Conservation (phyloP, 495 filamentous ascomycete species). For the Articulospora tetracladia region DNA sequence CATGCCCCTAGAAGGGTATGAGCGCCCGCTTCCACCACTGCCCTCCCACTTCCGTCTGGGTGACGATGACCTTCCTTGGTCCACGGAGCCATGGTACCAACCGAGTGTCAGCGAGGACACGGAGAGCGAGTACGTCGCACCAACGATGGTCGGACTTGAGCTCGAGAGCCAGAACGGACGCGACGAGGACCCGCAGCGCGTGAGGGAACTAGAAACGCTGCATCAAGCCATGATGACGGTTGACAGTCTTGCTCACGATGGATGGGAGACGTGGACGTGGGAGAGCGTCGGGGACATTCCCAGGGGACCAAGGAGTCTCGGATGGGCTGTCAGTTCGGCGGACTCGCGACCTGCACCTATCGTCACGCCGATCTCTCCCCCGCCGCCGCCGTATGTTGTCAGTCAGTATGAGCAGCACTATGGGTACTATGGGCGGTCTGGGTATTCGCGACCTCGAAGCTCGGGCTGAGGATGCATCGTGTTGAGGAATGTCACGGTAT, state of each 20-base stretch:
- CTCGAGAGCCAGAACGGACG: slow-evolving; percentile 2
- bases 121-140: not conserved
- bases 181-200: slow-evolving; percentile 25
- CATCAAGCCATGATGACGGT: slow-evolving; percentile 53
- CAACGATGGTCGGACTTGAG: slow-evolving; percentile 7
- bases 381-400: slow-evolving; percentile 18
- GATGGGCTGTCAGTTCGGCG: slow-evolving; percentile 24
- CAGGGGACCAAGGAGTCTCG: slow-evolving; percentile 21
- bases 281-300: slow-evolving; percentile 20
- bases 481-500: not conserved
- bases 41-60: slow-evolving; percentile 25
- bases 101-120: slow-evolving; percentile 1
- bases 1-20: slow-evolving; percentile 3
- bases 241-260: slow-evolving; percentile 28
- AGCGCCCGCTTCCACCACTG: slow-evolving; percentile 22
- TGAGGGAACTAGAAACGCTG: slow-evolving; percentile 41
- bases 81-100: slow-evolving; percentile 19
- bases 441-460: slow-evolving; percentile 13
- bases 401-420: slow-evolving; percentile 15
- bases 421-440: not conserved
- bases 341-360: not conserved
- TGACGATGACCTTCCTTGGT: slow-evolving; percentile 26
- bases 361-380: not conserved
- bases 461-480: not conserved
- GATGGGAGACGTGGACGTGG: slow-evolving; percentile 21